These are phyloP conservation scores for Monosporascus sp. DNA, from an alignment of 2,329 filamentous ascomycete genomes.

Conservation along the genomic window DNA sequence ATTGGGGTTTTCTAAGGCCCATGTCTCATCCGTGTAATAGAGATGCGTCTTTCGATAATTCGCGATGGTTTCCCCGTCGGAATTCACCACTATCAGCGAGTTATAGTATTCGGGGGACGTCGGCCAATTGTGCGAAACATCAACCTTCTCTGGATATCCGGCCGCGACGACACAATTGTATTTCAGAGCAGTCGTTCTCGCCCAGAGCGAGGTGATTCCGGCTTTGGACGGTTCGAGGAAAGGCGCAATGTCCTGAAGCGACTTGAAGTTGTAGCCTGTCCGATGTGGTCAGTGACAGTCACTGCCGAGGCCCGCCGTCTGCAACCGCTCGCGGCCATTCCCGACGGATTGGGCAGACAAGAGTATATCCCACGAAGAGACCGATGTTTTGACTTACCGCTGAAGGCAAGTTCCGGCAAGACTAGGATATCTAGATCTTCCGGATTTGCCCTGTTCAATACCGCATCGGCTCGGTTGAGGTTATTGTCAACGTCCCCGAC, in stretches of 20 bases:
- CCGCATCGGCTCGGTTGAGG: conserved; percentile 58
- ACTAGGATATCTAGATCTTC: conserved; percentile 64
- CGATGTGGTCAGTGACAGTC: too few relatives aligned
- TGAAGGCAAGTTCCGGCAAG: conserved; percentile 71
- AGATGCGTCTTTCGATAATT: conserved; percentile 58
- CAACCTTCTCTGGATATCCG: conserved; percentile 69
- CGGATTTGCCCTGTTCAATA: conserved; percentile 49
- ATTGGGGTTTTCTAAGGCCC: conserved; percentile 48
- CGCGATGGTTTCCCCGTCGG: conserved; percentile 44
- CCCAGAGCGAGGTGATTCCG: conserved; percentile 68
- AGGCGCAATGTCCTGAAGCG: conserved; percentile 59
- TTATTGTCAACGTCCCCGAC: conserved; percentile 68
- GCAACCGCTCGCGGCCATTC: too few relatives aligned
- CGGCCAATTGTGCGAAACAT: conserved; percentile 44
- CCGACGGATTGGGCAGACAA: too few relatives aligned
- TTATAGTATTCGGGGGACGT: conserved; percentile 37
- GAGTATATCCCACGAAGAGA: too few relatives aligned
- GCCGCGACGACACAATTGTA: conserved; percentile 63
- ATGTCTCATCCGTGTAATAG: conserved; percentile 56
- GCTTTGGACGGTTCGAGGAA: conserved; percentile 61
- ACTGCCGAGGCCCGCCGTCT: too few relatives aligned
- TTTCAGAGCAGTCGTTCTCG: conserved; percentile 57
- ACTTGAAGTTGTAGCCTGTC: conserved; percentile 71
- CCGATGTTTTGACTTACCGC: conserved; percentile 41
- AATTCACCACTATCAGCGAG: conserved; percentile 42